Base-by-base conservation (phyloP, 345 rosid genomes). In the Eucalyptus decipiens region DNA sequence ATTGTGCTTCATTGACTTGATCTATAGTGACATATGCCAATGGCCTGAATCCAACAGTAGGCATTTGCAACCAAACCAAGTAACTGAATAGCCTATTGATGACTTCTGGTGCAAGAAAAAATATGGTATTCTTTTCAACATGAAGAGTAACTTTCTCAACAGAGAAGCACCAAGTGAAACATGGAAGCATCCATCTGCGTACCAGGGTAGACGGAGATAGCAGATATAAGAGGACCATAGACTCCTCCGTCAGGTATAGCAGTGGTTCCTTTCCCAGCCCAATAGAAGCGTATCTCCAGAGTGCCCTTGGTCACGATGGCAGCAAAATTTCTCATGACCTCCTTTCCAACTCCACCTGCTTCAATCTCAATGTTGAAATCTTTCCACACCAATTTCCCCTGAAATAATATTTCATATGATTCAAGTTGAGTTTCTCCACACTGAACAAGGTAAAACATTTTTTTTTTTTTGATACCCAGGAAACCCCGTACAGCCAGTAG, bases 151-250 rank as follows among this genome's bases (percentile, higher is more conserved):
- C 49, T 65, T n/a, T 28, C 34, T 34, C 34, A 30, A 24, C 45
- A 26, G 19, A 88, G 72, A 62, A 88, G 43, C 49, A 67, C 14
- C 40, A 42, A 19, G 42, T 26, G 88, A 30, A 51, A 42, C 13
- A 23, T 30, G n/a, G 76, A 24, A 88, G 72, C 4, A 6, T 62
- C 3, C 37, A 51, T 48, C 30, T 26, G 52, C 69, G 4, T 86
- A 89, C 86, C 89, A 2, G 89, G 69, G 51, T 81, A 30, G 40
- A 87, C 86, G 0, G 91, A 90, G 13, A 90, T 89, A 28, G 91
- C 93, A 32, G 91, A 91, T 58, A 91, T 91, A 24, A 91, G 58
- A 86, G 92, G 89, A 42, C 92, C 92, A 60, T 89, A 89, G 8
- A 80, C 87, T 80, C 91, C 89, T 40, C 23, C 8, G 7, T 2